Evolutionary conservation across 768 basidiomycete species (phyloP).

Genomic region (Asterophora lycoperdoides): DNA sequence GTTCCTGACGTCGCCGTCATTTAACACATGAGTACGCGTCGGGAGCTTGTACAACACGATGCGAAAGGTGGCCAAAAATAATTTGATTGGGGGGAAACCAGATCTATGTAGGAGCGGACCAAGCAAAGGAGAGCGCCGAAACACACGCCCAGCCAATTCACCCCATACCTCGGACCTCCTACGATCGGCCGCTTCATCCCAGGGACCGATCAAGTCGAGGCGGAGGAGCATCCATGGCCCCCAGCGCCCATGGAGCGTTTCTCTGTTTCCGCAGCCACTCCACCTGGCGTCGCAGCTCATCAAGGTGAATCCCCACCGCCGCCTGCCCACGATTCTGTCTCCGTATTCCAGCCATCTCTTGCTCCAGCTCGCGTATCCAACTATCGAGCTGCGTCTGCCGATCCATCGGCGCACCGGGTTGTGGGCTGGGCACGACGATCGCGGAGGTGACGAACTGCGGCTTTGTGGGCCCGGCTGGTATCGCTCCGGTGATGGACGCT

Average conservation of each 20-base stretch:
- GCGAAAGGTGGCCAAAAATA: too few relatives aligned
- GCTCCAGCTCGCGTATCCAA: conserved; percentile 9
- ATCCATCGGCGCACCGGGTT: conserved; percentile 8
- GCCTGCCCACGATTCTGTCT: conserved; percentile 8
- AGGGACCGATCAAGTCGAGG: neutral
- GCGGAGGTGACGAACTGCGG: neutral
- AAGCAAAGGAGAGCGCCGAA: too few relatives aligned
- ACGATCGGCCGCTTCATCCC: too few relatives aligned
- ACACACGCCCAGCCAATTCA: too few relatives aligned
- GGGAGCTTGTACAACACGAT: too few relatives aligned
- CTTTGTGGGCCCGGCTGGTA: neutral
- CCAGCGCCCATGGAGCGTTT: conserved; percentile 11
- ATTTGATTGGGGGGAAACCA: too few relatives aligned
- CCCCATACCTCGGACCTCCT: too few relatives aligned
- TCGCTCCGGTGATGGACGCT: too few relatives aligned
- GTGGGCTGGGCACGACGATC: neutral
- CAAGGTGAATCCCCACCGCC: conserved; percentile 2
- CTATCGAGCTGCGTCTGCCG: conserved; percentile 8
- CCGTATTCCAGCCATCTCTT: conserved; percentile 8
- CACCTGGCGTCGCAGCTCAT: conserved; percentile 11
- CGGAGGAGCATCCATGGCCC: conserved; percentile 9
- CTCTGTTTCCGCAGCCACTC: conserved; percentile 11
- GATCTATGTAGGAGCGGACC: too few relatives aligned
- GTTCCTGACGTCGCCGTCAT: too few relatives aligned
- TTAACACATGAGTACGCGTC: too few relatives aligned